Conservation (phyloP, 768 basidiomycete species). For the Trametes villosa region DNA sequence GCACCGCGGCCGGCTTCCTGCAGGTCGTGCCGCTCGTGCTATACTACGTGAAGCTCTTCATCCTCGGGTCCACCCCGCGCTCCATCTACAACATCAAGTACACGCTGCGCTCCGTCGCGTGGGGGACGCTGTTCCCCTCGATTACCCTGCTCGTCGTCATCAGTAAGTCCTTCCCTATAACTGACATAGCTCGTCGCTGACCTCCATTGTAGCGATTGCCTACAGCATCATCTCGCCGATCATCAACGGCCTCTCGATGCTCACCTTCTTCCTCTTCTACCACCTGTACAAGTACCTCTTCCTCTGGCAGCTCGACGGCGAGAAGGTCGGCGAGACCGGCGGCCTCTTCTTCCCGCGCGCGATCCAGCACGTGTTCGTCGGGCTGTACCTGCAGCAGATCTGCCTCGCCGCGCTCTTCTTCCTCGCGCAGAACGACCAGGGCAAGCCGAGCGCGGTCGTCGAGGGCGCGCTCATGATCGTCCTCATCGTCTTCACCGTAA, state of each 20-base stretch:
- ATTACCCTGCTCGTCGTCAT: conserved; percentile 85
- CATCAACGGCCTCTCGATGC: conserved; percentile 87
- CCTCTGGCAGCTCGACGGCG: conserved; percentile 65
- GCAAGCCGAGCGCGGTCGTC: conserved; percentile 60
- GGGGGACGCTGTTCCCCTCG: conserved; percentile 80
- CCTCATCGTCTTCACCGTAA: conserved; percentile 80
- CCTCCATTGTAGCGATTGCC: conserved; percentile 52
- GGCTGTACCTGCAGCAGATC: conserved; percentile 88
- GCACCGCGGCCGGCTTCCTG: conserved; percentile 79
- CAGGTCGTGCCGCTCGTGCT: conserved; percentile 73
- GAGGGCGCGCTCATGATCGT: conserved; percentile 87
- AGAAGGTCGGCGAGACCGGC: conserved; percentile 75
- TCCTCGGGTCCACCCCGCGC: conserved; percentile 89
- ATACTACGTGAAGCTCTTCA: conserved; percentile 89
- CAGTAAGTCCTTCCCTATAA: conserved; percentile 46
- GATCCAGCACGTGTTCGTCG: conserved; percentile 91
- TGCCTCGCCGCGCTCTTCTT: conserved; percentile 91
- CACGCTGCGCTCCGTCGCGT: conserved; percentile 59
- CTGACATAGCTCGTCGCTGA: background rate
- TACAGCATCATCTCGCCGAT: conserved; percentile 93
- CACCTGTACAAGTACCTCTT: conserved; percentile 67
- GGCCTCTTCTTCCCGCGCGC: conserved; percentile 96
- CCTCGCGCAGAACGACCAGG: conserved; percentile 64
- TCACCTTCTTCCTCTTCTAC: conserved; percentile 85
- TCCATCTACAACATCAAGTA: conserved; percentile 86